Evolutionary conservation across 768 basidiomycete genomes (phyloP), one percentile per base, ranked within the genome.

Genomic region (Suillus luteus): DNA sequence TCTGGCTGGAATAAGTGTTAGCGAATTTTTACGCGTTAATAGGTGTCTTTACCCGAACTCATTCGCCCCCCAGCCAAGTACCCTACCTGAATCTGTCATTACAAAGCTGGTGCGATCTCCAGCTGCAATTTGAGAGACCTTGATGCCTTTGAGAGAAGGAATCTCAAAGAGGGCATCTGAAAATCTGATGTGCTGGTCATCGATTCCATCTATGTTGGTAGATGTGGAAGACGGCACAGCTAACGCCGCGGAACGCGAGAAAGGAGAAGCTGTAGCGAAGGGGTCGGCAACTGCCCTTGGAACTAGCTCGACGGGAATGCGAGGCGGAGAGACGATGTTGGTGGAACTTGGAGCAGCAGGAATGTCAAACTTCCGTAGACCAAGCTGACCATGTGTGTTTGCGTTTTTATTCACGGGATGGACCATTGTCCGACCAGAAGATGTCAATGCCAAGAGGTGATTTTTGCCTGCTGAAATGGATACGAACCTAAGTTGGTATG

Each of bases 51-150:
- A 90, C 90, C 94, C 94, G 68, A 83, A 90, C 66, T 92, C 88
- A 72, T 97, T 96, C 1, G 92, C 92, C 52, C 95, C 95, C 86
- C 92, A 96, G 0, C 88, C 93, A 22, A 98, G 82, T 11, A 96
- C 91, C 61, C 86, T 80, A 2, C 94, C 95, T 2, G 79, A 75
- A 7, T 76, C 69, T 0, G 93, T 93, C 31, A 86, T 80, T 11
- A 82, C 88, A 70, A 92, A 93, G 69, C 91, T 94, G 55, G 84
- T 87, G 61, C 87, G 82, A 44, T 81, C 79, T 2, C 93, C 93
- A 31, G 93, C 85, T 35, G 87, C 87, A 51, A 94, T 80, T 74
- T 93, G 88, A 22, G 81, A 83, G 51, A 92, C 79, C 27, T 84
- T 73, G 6, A 94, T 75, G 1, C 84, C 89, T 55, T 76, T 80